phyloP scores from a whole-genome alignment of 345 rosid species.

The Lepidium africanum region DNA sequence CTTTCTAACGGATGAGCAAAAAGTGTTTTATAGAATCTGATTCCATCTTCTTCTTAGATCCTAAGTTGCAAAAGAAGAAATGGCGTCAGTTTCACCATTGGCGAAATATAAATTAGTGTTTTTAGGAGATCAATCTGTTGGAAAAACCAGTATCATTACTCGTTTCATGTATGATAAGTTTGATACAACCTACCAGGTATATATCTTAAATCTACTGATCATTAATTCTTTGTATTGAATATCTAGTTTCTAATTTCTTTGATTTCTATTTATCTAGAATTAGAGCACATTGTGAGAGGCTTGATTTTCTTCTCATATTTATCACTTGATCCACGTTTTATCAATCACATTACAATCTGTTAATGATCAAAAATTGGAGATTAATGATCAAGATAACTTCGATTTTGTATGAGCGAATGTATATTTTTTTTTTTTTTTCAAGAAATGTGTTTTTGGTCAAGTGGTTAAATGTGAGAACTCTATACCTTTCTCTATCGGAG shows the following conservation, averaged over 20 bases:
- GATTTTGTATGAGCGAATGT: no score
- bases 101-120: conserved; percentile 88
- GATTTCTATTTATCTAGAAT: background rate
- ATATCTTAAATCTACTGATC: background rate
- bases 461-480: no score
- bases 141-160: conserved; percentile 84
- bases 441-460: no score
- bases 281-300: background rate
- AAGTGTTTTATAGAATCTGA: background rate
- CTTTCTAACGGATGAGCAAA: background rate
- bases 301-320: background rate
- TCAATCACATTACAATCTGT: background rate
- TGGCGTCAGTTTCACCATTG: conserved; percentile 77
- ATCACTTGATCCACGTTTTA: background rate
- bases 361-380: no score
- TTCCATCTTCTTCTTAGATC: background rate
- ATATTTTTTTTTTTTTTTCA: no score
- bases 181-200: conserved; percentile 84
- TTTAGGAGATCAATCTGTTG: conserved; percentile 88
- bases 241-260: background rate
- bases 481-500: no score
- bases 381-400: no score
- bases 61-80: background rate
- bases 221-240: background rate
- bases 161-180: conserved; percentile 92